Base-by-base conservation (phyloP, 805 yeast genomes). In the Saccharomycodes ludwigii region DNA sequence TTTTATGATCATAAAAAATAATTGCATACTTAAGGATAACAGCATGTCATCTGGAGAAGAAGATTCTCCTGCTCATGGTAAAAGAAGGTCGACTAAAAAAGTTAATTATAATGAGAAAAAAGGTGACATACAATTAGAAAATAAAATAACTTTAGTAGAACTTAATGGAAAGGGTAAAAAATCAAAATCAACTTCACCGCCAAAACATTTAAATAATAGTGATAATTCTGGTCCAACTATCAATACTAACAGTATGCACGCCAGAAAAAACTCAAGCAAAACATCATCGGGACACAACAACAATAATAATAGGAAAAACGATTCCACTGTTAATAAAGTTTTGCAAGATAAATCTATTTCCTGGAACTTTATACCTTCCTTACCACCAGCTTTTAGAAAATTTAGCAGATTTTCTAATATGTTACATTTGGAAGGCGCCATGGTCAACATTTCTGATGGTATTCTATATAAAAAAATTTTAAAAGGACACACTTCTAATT, bases 401-500 rank as follows among this genome's bases (percentile, higher is more conserved):
- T 35, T 42, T 21, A 47, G 48, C 35, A 45, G 47, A 23, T 61
- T 61, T 37, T 57, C 68, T 1, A 48, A 50, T 27, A 44, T 59
- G 4, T 41, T 59, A 30, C 59, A 65, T 29, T 44, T 63, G 10
- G 54, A 48, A 12, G 64, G 56, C 15, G 66, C 71, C 3, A 33
- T 41, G 16, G 48, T 65, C 10, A 47, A 50, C 27, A 37, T 43
- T 4, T 30, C 32, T 9, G 49, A 50, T 12, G 56, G 58, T 16
- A 36, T 31, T 9, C 32, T 63, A 13, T 34, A 33, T 12, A 42
- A 41, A 19, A 23, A 33, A 1, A 44, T 39, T 5, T 16, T 16
- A 10, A 46, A 32, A 39, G 41, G 13, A 24, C 40, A 1, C 41
- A 31, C 17, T 36, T 52, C 2, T 34, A 36, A 9, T 33, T 45